Evolutionary conservation across 768 basidiomycete genomes (phyloP).

Genomic region (Podaxis carcinomalis): DNA sequence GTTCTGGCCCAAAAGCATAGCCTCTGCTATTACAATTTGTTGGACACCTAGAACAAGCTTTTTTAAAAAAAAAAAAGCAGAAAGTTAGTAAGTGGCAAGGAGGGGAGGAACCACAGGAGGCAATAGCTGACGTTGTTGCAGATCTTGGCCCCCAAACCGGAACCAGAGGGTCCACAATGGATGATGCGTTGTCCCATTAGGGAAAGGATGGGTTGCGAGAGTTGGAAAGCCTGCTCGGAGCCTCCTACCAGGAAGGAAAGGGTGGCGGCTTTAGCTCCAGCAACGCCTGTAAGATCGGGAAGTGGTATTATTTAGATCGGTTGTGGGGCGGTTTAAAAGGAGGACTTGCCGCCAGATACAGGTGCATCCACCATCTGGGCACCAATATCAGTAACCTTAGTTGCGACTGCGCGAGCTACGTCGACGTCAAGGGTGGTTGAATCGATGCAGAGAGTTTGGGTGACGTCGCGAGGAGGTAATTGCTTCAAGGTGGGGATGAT

Average conservation of each 20-base stretch:
- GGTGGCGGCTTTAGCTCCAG: conserved; percentile 83
- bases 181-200: conserved; percentile 81
- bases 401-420: conserved; percentile 64
- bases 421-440: conserved; percentile 87
- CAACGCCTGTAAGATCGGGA: conserved; percentile 52
- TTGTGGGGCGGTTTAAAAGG: background rate
- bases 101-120: conserved; percentile 21
- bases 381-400: conserved; percentile 45
- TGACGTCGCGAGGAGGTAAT: conserved; percentile 34
- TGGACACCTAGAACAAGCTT: conserved; percentile 68
- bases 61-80: conserved; percentile 26
- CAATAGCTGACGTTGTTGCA: conserved; percentile 71
- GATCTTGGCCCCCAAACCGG: conserved; percentile 85
- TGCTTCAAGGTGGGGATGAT: conserved; percentile 60
- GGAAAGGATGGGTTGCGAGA: conserved; percentile 55
- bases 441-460: conserved; percentile 71
- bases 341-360: conserved; percentile 78
- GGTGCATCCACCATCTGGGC: conserved; percentile 89
- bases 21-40: conserved; percentile 84
- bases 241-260: conserved; percentile 93
- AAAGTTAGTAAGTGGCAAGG: conserved; percentile 4
- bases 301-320: conserved; percentile 1
- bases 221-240: conserved; percentile 48
- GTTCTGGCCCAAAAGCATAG: conserved; percentile 81
- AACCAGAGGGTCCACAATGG: conserved; percentile 77